A percentile compares a stretch with the other conserved stretches of the same genome.
Conservation (phyloP, 148 eudicot genomes). For the Persicaria tinctoria region DNA sequence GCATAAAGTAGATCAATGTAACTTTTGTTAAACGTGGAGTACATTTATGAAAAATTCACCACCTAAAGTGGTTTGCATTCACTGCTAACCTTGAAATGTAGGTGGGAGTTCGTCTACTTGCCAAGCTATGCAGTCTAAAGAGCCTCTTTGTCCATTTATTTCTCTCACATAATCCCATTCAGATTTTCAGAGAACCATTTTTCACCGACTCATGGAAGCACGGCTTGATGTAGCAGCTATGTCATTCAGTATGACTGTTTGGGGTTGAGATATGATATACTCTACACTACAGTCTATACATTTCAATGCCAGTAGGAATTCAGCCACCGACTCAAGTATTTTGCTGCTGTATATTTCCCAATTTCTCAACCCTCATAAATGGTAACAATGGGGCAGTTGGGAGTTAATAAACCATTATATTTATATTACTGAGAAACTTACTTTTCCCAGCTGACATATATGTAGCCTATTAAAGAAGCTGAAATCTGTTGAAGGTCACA, state of each 20-base stretch:
- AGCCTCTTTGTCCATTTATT: background rate
- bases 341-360: no score
- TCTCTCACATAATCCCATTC: background rate
- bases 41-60: conserved; percentile 8
- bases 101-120: background rate
- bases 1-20: background rate
- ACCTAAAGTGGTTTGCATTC: background rate
- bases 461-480: conserved; percentile 8
- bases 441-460: background rate
- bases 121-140: background rate
- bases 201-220: background rate
- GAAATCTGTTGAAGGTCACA: background rate
- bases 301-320: no score
- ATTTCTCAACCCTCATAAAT: background rate
- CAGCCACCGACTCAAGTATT: no score
- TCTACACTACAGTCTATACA: no score
- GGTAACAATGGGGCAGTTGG: conserved; percentile 1
- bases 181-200: no score
- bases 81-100: background rate
- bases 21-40: background rate
- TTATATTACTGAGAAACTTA: background rate
- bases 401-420: conserved; percentile 1
- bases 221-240: no score
- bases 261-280: no score
- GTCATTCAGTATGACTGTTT: no score